Base-by-base conservation (phyloP, 2,329 filamentous ascomycete genomes). In the Botryotinia calthae region DNA sequence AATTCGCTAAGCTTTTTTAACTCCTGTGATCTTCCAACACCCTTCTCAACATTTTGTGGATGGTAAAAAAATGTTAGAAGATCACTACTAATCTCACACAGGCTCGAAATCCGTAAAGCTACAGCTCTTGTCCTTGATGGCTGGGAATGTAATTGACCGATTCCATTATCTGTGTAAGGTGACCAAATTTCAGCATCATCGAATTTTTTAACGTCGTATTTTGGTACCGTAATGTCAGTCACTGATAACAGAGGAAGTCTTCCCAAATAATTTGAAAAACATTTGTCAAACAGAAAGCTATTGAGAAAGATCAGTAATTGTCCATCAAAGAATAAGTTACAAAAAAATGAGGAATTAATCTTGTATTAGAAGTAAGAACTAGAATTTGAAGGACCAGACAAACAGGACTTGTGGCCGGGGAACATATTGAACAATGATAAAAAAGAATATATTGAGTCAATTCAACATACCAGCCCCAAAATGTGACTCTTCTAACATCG, bases 241-340 rank as follows among this genome's bases (percentile, higher is more conserved):
- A 89, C 90, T 0, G 93, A 91, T 18, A 98, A 85, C 81, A 98
- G 95, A 18, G 96, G 95, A 75, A 98, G 86, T 61, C 96, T 91
- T 65, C 96, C 95, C 40, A 98, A 88, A 78, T 98, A 98, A 81
- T 98, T 98, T 67, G 95, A 97, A 95, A 95, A 98, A 82, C 94
- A 97, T 86, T 98, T 98, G 84, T 99, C 96, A 81, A 98, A 97
- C n/a, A 97, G 84, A 82, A 96, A 98, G 81, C 95, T 63, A 42
- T 44, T 8, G 37, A 40, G 16, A 1, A 20, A 12, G 20, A 12
- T 63, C 37, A 63, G 61, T 10, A 28, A 44, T 9, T 28, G 25
- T 7, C 37, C 16, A n/a, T 62, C 59, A 63, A 42, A 28, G 4
- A 42, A 28, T 5, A 16, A 20, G 9, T 63, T 28, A 6, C 10